Conservation (phyloP, 2,329 filamentous ascomycete genomes). For the Ophiocordyceps polyrhachis-furcata region DNA sequence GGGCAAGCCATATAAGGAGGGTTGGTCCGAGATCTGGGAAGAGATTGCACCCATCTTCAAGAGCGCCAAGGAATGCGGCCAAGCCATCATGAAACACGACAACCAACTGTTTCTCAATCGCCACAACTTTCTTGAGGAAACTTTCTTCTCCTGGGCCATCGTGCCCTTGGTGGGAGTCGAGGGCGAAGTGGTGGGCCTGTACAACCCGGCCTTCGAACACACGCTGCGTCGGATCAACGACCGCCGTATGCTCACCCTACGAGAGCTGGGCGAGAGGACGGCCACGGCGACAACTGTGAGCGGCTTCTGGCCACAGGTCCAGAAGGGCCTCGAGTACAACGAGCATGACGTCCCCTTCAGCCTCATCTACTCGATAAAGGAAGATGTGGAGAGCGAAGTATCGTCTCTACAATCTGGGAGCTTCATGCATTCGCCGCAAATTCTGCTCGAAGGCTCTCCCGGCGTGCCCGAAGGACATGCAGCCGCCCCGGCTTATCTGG, state of each 20-base stretch:
- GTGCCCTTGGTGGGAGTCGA: conserved; percentile 59
- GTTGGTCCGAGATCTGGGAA: conserved; percentile 60
- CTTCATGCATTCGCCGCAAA: conserved; percentile 38
- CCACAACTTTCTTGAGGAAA: conserved; percentile 54
- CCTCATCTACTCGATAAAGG: conserved; percentile 56
- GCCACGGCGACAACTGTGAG: conserved; percentile 53
- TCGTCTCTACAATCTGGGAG: conserved; percentile 55
- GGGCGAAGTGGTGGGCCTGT: conserved; percentile 56
- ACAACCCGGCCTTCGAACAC: conserved; percentile 69
- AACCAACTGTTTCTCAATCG: conserved; percentile 57
- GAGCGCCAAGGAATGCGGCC: conserved; percentile 47
- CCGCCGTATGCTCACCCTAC: conserved; percentile 58
- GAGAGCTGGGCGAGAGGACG: conserved; percentile 60
- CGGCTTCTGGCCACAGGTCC: conserved; percentile 54
- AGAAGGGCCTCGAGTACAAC: conserved; percentile 52
- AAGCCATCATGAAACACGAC: conserved; percentile 72
- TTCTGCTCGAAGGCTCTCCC: conserved; percentile 52
- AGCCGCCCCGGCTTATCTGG: conserved; percentile 41
- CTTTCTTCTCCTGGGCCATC: conserved; percentile 69
- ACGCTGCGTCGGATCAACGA: conserved; percentile 63
- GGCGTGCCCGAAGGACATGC: conserved; percentile 48
- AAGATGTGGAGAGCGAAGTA: conserved; percentile 52
- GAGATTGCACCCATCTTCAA: conserved; percentile 50
- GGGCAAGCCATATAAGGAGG: conserved; percentile 49
- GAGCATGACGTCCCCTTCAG: conserved; percentile 60